A percentile compares a stretch with the other conserved stretches of the same genome.
These are phyloP conservation scores for Echinochloa phyllopogon DNA, from an alignment of 176 grass and related monocot species.

Conservation along the genomic window DNA sequence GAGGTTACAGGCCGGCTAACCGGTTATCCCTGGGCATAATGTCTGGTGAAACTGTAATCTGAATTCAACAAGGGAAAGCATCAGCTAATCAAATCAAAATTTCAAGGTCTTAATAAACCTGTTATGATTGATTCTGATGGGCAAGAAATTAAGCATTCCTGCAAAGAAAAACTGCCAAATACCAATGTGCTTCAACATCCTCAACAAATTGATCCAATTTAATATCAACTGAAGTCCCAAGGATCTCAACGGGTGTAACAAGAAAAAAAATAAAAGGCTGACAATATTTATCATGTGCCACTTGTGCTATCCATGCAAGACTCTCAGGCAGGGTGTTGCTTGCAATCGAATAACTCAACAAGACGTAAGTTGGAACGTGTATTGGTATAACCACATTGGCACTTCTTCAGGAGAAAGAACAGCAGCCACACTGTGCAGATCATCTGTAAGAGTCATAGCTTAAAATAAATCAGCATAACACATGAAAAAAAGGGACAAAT, in stretches of 20 bases:
- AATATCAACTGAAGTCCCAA: slow-evolving; percentile 9
- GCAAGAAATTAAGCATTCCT: slow-evolving; percentile 29
- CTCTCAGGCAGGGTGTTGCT: not conserved
- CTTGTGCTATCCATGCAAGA: not conserved
- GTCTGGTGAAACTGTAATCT: slow-evolving; percentile 64
- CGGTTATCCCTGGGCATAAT: slow-evolving; percentile 86
- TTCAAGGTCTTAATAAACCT: not conserved
- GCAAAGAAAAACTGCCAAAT: not conserved
- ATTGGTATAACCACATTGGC: too few relatives aligned
- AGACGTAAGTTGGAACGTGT: not conserved
- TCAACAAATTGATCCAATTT: not conserved
- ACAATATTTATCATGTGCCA: not conserved
- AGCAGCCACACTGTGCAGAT: not conserved
- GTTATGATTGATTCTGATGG: not conserved
- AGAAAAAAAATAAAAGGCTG: not conserved
- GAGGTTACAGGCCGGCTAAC: too few relatives aligned
- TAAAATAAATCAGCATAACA: slow-evolving; percentile 4
- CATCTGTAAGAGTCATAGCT: not conserved
- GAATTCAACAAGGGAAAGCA: slow-evolving; percentile 10
- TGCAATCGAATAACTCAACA: slow-evolving; percentile 11
- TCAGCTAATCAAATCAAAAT: slow-evolving; percentile 28
- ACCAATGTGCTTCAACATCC: not conserved
- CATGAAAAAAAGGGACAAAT: slow-evolving; percentile 21
- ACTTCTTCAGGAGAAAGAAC: not conserved
- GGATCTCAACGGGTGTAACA: not conserved